Conservation (phyloP, 371 early-diverging fungal species). For the Mucor sp. region DNA sequence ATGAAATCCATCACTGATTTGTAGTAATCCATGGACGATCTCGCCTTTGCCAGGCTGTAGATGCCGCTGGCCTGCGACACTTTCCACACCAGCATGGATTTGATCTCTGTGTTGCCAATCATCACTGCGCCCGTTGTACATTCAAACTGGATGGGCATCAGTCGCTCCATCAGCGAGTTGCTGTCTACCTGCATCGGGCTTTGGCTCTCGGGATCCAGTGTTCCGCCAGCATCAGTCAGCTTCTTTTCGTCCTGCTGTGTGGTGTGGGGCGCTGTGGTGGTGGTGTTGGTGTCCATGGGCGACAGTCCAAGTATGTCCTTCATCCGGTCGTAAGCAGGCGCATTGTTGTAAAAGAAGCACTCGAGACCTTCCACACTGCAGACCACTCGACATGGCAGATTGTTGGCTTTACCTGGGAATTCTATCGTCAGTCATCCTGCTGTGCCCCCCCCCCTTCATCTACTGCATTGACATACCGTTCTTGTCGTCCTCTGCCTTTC, state of each 20-base stretch:
- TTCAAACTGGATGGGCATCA: slow-evolving; percentile 75
- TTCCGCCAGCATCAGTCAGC: slow-evolving; percentile 6
- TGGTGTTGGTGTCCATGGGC: background rate
- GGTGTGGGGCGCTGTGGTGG: background rate
- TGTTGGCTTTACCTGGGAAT: slow-evolving; percentile 23
- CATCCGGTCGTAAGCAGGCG: slow-evolving; percentile 72
- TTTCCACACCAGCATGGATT: slow-evolving; percentile 62
- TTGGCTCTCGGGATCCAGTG: slow-evolving; percentile 38
- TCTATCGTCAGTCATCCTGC: too few relatives aligned
- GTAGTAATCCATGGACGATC: slow-evolving; percentile 63
- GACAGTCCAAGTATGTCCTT: slow-evolving; percentile 58
- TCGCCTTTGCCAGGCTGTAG: slow-evolving; percentile 59
- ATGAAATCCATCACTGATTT: slow-evolving; percentile 57
- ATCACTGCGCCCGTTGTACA: slow-evolving; percentile 73
- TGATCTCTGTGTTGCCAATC: slow-evolving; percentile 76
- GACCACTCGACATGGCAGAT: slow-evolving; percentile 64
- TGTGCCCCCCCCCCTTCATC: background rate
- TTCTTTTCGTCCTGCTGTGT: background rate
- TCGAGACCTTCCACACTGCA: slow-evolving; percentile 82
- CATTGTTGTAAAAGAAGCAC: slow-evolving; percentile 83
- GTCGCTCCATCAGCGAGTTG: slow-evolving; percentile 53
- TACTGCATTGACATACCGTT: background rate
- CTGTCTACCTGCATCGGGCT: slow-evolving; percentile 19
- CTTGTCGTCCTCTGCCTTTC: slow-evolving; percentile 44
- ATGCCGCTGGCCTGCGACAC: slow-evolving; percentile 66